Percentiles rank a stretch among this genome's conserved stretches.
Conservation (phyloP, 768 basidiomycete species). For the Naganishia onofrii region DNA sequence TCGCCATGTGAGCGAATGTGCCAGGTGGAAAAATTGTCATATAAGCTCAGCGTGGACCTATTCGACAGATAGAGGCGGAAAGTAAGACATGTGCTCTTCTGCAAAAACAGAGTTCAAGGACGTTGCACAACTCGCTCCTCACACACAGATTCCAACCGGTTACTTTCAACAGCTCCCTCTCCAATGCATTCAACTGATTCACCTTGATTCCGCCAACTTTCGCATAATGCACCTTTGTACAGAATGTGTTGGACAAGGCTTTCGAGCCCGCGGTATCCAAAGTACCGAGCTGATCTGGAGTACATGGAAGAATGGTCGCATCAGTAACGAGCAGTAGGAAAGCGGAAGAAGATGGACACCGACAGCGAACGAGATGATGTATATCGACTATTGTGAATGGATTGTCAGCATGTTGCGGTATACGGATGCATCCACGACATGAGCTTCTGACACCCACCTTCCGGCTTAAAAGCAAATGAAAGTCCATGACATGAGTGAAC, state of each 20-base stretch:
- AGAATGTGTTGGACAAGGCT: constrained; percentile 91
- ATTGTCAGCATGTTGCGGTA: no score
- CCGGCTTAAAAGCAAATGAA: no score
- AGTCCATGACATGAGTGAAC: no score
- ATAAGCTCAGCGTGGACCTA: constrained; percentile 88
- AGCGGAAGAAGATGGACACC: no score
- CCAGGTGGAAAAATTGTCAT: constrained; percentile 89
- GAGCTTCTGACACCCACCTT: no score
- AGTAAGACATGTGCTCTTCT: constrained; percentile 2
- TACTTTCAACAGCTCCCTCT: constrained; percentile 84
- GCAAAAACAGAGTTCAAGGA: neutral
- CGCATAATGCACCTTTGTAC: constrained; percentile 90
- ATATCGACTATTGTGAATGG: no score
- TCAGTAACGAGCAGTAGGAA: no score
- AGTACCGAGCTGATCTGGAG: no score
- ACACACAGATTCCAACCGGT: constrained; percentile 96
- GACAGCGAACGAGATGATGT: no score
- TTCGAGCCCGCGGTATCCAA: constrained; percentile 91
- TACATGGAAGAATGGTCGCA: no score
- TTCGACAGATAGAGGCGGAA: constrained; percentile 32
- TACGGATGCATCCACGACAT: no score
- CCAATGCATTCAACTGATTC: constrained; percentile 86
- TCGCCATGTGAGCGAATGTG: constrained; percentile 74
- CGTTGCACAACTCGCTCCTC: constrained; percentile 16
- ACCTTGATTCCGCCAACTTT: constrained; percentile 92